Percentiles rank a stretch among this genome's conserved stretches.
These are phyloP conservation scores for Pythium folliculosum DNA, from an alignment of 352 stramenopile species.

Conservation along the genomic window DNA sequence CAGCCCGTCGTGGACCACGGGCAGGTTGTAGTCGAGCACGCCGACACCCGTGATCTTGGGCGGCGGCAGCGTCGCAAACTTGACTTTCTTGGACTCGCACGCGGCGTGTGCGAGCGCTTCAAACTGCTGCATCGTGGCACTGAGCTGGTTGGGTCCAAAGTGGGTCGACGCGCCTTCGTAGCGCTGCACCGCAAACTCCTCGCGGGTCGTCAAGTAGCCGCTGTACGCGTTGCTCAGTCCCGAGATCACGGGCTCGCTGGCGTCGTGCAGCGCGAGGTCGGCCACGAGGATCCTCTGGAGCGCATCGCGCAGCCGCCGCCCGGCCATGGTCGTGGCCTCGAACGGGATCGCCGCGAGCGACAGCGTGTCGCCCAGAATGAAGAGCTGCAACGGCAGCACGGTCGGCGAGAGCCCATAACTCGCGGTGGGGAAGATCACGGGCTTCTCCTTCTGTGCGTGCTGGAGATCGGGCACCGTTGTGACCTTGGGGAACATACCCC, in stretches of 20 bases:
- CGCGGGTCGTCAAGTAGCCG: slow-evolving; percentile 82
- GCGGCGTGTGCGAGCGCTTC: slow-evolving; percentile 50
- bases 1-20: slow-evolving; percentile 71
- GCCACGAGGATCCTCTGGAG: slow-evolving; percentile 37
- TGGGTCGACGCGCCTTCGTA: slow-evolving; percentile 91
- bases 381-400: slow-evolving; percentile 73
- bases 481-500: slow-evolving; percentile 67
- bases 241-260: slow-evolving; percentile 60
- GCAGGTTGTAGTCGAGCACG: slow-evolving; percentile 73
- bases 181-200: slow-evolving; percentile 85
- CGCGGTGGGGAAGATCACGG: slow-evolving; percentile 75
- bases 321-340: slow-evolving; percentile 85
- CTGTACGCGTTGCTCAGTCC: slow-evolving; percentile 84
- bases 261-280: slow-evolving; percentile 13
- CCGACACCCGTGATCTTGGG: slow-evolving; percentile 65
- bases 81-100: slow-evolving; percentile 22
- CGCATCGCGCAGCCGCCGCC: slow-evolving; percentile 54
- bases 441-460: slow-evolving; percentile 75
- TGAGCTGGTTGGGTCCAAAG: slow-evolving; percentile 86
- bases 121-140: slow-evolving; percentile 80
- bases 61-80: slow-evolving; percentile 35
- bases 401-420: slow-evolving; percentile 73
- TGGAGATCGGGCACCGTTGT: slow-evolving; percentile 79
- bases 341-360: slow-evolving; percentile 78
- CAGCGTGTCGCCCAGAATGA: slow-evolving; percentile 56